These are phyloP conservation scores for Mycena alexandri DNA, from an alignment of 768 basidiomycete genomes.

Conservation along the genomic window DNA sequence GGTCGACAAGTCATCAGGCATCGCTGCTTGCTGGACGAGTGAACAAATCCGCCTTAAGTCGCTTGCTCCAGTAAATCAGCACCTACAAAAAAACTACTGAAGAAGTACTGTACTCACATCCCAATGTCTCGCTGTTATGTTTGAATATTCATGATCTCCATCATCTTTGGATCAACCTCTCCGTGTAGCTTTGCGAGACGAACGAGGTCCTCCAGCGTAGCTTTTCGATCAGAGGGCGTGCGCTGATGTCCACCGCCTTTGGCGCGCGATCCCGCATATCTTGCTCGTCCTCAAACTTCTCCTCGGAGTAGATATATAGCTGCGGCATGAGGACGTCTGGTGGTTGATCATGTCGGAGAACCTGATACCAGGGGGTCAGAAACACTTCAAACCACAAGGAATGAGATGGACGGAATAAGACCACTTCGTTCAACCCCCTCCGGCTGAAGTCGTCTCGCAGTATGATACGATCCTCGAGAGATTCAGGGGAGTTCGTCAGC, in stretches of 20 bases:
- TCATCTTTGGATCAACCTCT: slow-evolving; percentile 71
- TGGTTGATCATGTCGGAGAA: slow-evolving; percentile 79
- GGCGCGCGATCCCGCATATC: slow-evolving; percentile 78
- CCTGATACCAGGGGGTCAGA: slow-evolving; percentile 59
- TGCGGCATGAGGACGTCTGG: slow-evolving; percentile 84
- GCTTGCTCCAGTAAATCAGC: slow-evolving; percentile 51
- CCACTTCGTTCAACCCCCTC: slow-evolving; percentile 84
- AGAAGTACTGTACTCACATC: slow-evolving; percentile 62
- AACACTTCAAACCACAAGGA: too few relatives aligned
- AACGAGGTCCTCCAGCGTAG: slow-evolving; percentile 73
- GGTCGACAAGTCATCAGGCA: slow-evolving; percentile 74
- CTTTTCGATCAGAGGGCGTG: slow-evolving; percentile 61
- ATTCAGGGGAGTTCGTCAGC: slow-evolving; percentile 79
- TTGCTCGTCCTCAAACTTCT: slow-evolving; percentile 91
- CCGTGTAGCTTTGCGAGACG: slow-evolving; percentile 70
- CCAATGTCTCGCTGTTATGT: slow-evolving; percentile 72
- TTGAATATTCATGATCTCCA: slow-evolving; percentile 68
- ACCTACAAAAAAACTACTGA: background rate
- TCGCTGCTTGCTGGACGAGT: slow-evolving; percentile 71
- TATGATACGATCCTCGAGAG: slow-evolving; percentile 81
- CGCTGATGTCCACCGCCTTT: slow-evolving; percentile 46
- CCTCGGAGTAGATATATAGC: slow-evolving; percentile 85
- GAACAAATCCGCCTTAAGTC: slow-evolving; percentile 71
- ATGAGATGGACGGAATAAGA: slow-evolving; percentile 71
- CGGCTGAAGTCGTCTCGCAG: slow-evolving; percentile 87